Conservation (phyloP, 78 protist genomes). For the Dictyostelium firmibasis region DNA sequence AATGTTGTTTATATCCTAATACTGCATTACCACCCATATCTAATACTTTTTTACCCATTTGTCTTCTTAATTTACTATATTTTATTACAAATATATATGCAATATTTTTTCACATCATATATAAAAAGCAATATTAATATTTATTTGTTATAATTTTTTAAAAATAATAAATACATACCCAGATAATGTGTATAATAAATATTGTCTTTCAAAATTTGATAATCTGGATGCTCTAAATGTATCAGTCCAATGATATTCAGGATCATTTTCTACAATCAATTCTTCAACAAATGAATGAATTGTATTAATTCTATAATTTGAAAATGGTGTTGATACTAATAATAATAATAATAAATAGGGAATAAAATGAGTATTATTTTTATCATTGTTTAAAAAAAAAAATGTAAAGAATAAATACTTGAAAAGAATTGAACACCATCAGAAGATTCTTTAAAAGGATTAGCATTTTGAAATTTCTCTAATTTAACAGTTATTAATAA, state of each 20-base stretch:
- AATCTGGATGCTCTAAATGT: slow-evolving; percentile 82
- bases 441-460: slow-evolving; percentile 89
- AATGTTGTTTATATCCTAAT: slow-evolving; percentile 88
- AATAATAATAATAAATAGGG: no score
- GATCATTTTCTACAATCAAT: slow-evolving; percentile 92
- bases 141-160: background rate
- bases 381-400: background rate
- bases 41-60: slow-evolving; percentile 85
- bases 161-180: slow-evolving; percentile 69
- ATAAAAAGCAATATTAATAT: background rate
- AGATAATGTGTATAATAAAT: slow-evolving; percentile 68
- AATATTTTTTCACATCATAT: no score
- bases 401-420: slow-evolving; percentile 12
- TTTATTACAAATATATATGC: no score
- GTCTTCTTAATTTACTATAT: slow-evolving; percentile 86
- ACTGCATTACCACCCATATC: slow-evolving; percentile 93
- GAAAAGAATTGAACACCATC: slow-evolving; percentile 88
- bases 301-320: slow-evolving; percentile 59
- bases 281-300: slow-evolving; percentile 75
- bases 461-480: slow-evolving; percentile 80
- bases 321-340: slow-evolving; percentile 76
- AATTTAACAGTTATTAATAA: slow-evolving; percentile 81
- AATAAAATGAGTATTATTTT: background rate
- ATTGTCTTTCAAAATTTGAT: slow-evolving; percentile 92
- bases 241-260: slow-evolving; percentile 94